Percentiles rank a stretch among this genome's conserved stretches.
These are phyloP conservation scores for Acidomyces sp. DNA, from an alignment of 495 filamentous ascomycete genomes.

Conservation along the genomic window DNA sequence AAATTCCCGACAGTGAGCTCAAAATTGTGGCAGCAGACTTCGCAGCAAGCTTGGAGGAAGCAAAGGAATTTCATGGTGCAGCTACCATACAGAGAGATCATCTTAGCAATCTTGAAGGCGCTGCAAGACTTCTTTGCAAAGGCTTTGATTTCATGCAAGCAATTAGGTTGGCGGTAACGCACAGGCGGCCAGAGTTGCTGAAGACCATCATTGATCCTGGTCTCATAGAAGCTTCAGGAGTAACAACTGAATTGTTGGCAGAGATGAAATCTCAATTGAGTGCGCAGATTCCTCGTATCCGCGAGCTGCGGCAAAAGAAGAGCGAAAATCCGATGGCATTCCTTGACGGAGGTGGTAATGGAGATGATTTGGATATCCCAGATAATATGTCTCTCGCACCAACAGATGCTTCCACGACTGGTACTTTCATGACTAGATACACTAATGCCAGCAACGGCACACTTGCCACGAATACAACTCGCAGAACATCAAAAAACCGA, in stretches of 20 bases:
- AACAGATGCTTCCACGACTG: conserved; percentile 63
- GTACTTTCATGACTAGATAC: conserved; percentile 82
- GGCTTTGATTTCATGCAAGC: conserved; percentile 77
- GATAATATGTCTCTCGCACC: conserved; percentile 88
- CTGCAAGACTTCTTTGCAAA: conserved; percentile 61
- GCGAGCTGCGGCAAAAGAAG: conserved; percentile 68
- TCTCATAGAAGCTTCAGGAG: conserved; percentile 61
- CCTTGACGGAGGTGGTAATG: conserved; percentile 43
- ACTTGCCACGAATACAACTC: conserved; percentile 46
- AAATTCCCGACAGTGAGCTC: conserved; percentile 44
- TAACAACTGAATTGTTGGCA: conserved; percentile 74
- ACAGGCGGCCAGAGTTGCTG: conserved; percentile 37
- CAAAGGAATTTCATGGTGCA: conserved; percentile 67
- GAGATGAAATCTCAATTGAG: conserved; percentile 77
- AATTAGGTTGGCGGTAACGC: conserved; percentile 49
- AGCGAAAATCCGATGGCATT: conserved; percentile 56
- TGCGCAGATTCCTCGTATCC: conserved; percentile 72
- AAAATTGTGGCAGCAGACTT: conserved; percentile 51
- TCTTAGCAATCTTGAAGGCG: conserved; percentile 52
- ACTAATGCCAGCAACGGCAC: conserved; percentile 64
- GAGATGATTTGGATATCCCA: conserved; percentile 52
- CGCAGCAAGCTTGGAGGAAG: conserved; percentile 58
- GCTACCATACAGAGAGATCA: conserved; percentile 72
- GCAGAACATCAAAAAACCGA: conserved; percentile 71
- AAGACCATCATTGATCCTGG: conserved; percentile 56